Evolutionary conservation across 192 early-diverging fungal species (phyloP), one percentile per base, ranked within the genome.

Genomic region (Coemansia biformis): DNA sequence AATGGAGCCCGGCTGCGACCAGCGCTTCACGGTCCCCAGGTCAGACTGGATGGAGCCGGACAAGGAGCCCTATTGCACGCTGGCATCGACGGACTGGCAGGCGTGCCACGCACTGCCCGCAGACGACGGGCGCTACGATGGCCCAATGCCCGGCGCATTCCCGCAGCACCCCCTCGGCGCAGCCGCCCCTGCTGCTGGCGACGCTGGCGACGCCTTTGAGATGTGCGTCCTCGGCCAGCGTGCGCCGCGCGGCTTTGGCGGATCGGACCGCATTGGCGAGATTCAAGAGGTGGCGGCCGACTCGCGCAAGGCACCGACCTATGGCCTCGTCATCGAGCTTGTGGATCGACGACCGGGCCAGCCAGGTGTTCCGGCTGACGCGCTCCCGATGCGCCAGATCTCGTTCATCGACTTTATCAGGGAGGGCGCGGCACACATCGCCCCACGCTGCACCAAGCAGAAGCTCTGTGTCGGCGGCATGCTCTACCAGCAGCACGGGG

Each of bases 21-120:
- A 71, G 51, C 51, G 42, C 16, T 71, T 71, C 31, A 32, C 49
- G 7, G 36, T 71, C 36, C 67, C 67, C 0, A 39, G 51, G 3
- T 5, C 67, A 17, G 67, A 71, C 60, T 71, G 67, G 67, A 56
- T 71, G 9, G 60, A 63, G 22, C 54, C 67, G 2, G 42, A 22
- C 36, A 38, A 59, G 38, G 67, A 71, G 43, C 67, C 67, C 30
- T 71, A 59, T 24, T 42, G 56, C 22, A 63, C 60, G 7, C 36
- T 71, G 47, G 35, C 47, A 9, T 71, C 67, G 18, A 59, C 67
- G 21, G 67, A 71, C 51, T 71, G 67, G 60, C 67, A 71, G 48
- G 51, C 67, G 15, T 46, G 67, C 11, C 58, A 52, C 39, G 44
- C 38, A 9, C 29, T 8, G 29, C 29, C 29, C 5, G 29, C 29